These are phyloP conservation scores for Citrullus mucosospermus DNA, from an alignment of 306 rosid genomes.

Conservation along the genomic window DNA sequence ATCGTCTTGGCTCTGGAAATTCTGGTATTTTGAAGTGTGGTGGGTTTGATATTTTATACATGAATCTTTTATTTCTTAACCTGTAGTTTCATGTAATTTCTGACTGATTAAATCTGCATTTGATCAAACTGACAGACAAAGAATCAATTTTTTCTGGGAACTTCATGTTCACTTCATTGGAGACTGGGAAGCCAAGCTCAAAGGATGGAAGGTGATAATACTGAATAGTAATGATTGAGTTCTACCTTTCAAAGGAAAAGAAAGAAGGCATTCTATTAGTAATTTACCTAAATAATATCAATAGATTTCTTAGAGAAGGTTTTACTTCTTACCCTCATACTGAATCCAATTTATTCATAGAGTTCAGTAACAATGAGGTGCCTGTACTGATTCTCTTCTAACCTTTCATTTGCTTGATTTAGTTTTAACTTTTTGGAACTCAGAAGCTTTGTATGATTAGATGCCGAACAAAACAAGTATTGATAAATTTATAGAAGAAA, in stretches of 20 bases:
- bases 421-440: not conserved
- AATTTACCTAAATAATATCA: not conserved
- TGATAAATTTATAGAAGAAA: not conserved
- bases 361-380: not conserved
- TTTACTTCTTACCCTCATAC: not conserved
- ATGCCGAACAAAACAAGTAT: not conserved
- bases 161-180: slow-evolving; percentile 59
- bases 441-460: not conserved
- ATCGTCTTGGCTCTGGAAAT: not conserved
- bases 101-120: slow-evolving; percentile 18
- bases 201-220: slow-evolving; percentile 14
- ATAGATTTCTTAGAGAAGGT: not conserved
- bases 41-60: not conserved
- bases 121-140: slow-evolving; percentile 48
- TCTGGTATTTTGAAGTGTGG: not conserved
- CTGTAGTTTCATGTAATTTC: slow-evolving; percentile 3
- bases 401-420: not conserved
- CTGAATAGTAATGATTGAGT: not conserved
- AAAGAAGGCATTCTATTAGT: not conserved
- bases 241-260: not conserved
- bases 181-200: slow-evolving; percentile 22
- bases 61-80: not conserved
- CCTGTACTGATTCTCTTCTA: not conserved
- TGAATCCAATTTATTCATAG: not conserved
- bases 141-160: slow-evolving; percentile 71